Percentiles rank a stretch among this genome's conserved stretches.
Evolutionary conservation across 768 basidiomycete genomes (phyloP).

Genomic region (Mycena galopus): DNA sequence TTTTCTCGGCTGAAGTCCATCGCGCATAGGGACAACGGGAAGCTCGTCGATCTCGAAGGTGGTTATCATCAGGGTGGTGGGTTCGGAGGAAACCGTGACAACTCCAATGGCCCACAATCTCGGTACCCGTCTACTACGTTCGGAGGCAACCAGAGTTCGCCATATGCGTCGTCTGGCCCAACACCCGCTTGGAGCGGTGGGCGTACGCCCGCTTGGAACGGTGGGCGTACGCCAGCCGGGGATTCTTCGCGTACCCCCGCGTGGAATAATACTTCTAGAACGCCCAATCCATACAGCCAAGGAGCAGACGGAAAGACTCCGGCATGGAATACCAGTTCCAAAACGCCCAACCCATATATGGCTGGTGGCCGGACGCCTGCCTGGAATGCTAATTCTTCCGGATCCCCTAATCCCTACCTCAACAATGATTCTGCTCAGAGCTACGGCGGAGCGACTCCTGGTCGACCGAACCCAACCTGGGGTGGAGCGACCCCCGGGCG

Average conservation of each 20-base stretch:
- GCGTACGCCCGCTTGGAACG: constrained; percentile 49
- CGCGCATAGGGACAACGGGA: constrained; percentile 65
- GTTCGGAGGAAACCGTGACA: constrained; percentile 26
- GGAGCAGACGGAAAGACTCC: constrained; percentile 74
- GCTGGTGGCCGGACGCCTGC: constrained; percentile 63
- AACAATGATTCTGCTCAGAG: constrained; percentile 25
- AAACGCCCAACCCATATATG: constrained; percentile 81
- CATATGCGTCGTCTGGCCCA: constrained; percentile 24
- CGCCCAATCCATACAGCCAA: constrained; percentile 52
- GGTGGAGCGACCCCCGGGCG: constrained; percentile 44
- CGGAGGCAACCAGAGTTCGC: constrained; percentile 39
- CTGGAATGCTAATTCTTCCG: constrained; percentile 41
- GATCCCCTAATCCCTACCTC: constrained; percentile 37
- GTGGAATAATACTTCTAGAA: constrained; percentile 42
- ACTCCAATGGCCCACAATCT: constrained; percentile 3
- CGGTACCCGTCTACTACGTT: constrained; percentile 34
- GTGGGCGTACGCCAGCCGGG: constrained; percentile 45
- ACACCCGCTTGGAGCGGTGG: constrained; percentile 50
- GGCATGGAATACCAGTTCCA: constrained; percentile 71
- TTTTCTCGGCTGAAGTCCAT: constrained; percentile 17
- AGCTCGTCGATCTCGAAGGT: constrained; percentile 63
- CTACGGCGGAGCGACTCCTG: constrained; percentile 47
- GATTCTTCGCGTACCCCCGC: constrained; percentile 41
- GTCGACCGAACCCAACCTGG: constrained; percentile 42
- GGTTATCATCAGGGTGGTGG: constrained; percentile 31